Percentiles rank a stretch among this genome's conserved stretches.
Conservation (phyloP, 202 grass and related monocot species). For the Schoenoplectus tabernaemontani region DNA sequence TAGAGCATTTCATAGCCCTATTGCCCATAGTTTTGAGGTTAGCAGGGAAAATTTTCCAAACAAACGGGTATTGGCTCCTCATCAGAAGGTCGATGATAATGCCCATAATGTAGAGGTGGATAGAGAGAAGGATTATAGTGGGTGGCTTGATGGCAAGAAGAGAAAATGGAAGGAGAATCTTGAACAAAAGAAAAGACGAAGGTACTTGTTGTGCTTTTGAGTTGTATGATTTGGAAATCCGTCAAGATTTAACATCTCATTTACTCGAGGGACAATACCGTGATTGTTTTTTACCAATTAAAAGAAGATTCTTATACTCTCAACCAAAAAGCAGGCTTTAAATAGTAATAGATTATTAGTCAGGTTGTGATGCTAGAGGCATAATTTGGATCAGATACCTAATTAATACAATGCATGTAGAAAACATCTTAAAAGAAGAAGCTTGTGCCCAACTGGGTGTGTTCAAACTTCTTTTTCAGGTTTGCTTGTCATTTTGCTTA, state of each 20-base stretch:
- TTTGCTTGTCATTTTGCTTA: neutral
- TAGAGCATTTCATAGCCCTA: conserved; percentile 24
- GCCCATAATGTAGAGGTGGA: conserved; percentile 33
- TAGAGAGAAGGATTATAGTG: conserved; percentile 68
- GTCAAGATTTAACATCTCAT: neutral
- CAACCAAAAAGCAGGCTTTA: neutral
- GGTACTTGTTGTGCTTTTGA: conserved; percentile 33
- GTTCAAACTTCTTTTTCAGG: neutral
- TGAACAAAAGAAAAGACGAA: conserved; percentile 62
- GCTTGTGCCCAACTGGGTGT: neutral
- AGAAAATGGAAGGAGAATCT: conserved; percentile 80
- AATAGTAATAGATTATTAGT: neutral
- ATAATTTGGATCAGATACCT: neutral
- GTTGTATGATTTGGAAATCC: neutral
- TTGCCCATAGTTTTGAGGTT: conserved; percentile 35
- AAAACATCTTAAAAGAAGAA: neutral
- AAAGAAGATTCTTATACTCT: neutral
- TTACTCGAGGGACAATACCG: neutral
- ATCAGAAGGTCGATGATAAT: conserved; percentile 33
- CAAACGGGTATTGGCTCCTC: conserved; percentile 29
- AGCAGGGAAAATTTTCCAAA: conserved; percentile 57
- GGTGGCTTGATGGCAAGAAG: conserved; percentile 91
- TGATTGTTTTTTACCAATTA: neutral
- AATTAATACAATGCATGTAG: neutral
- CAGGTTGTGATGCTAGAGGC: neutral